Conservation (phyloP, 2,329 filamentous ascomycete genomes). For the Aspergillus ustus region DNA sequence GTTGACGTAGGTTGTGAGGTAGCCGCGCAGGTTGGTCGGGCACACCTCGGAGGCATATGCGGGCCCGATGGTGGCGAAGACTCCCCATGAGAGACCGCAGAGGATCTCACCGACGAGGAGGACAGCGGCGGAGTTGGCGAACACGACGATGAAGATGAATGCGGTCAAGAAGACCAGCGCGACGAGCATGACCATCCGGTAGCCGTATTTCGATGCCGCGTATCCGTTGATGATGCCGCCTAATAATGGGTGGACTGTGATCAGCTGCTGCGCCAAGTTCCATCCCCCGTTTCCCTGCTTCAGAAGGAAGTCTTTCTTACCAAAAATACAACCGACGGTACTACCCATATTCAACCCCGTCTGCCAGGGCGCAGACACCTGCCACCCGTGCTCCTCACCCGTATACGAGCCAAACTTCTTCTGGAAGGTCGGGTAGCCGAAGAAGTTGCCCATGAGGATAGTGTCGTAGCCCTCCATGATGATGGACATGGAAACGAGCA, state of each 20-base stretch:
- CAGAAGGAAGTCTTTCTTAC: slow-evolving; percentile 37
- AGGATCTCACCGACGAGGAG: slow-evolving; percentile 66
- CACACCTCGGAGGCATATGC: slow-evolving; percentile 59
- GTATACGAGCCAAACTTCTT: slow-evolving; percentile 34
- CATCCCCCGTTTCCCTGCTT: too few species aligned
- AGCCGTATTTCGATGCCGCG: slow-evolving; percentile 56
- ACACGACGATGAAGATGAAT: slow-evolving; percentile 69
- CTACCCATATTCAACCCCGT: slow-evolving; percentile 61
- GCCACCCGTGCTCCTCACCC: slow-evolving; percentile 34
- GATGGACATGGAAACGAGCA: slow-evolving; percentile 51
- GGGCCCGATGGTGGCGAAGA: slow-evolving; percentile 58
- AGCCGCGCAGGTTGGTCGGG: slow-evolving; percentile 51
- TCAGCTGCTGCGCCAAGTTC: too few species aligned
- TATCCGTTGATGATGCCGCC: slow-evolving; percentile 64
- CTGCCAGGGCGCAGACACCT: slow-evolving; percentile 62
- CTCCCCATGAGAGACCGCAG: slow-evolving; percentile 62
- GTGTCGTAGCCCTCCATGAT: slow-evolving; percentile 61
- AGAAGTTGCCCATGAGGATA: slow-evolving; percentile 54
- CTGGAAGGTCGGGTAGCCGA: slow-evolving; percentile 52
- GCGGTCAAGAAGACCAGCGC: slow-evolving; percentile 59
- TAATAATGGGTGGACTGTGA: too few species aligned
- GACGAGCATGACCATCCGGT: slow-evolving; percentile 43
- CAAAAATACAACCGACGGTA: slow-evolving; percentile 67
- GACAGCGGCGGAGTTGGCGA: slow-evolving; percentile 62
- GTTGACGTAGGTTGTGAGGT: slow-evolving; percentile 61